Conservation (phyloP, 208 protist species). For the Trichomonas gallinae region DNA sequence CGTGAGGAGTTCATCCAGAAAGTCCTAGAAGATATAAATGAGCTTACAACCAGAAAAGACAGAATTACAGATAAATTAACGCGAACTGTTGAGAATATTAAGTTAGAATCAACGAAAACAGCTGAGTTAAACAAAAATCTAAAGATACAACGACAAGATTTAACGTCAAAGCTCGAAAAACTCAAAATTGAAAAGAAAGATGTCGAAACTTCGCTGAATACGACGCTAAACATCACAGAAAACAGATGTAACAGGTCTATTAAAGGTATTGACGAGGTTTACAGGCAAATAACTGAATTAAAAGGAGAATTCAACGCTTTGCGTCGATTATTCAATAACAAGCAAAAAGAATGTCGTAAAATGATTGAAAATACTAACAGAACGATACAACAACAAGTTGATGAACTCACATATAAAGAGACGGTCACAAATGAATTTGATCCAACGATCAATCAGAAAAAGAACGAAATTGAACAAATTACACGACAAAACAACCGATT, state of each 20-base stretch:
- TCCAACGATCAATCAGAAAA: background rate
- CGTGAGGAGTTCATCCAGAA: background rate
- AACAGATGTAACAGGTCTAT: background rate
- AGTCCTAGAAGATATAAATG: background rate
- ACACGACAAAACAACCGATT: background rate
- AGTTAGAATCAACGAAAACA: background rate
- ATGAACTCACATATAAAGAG: background rate
- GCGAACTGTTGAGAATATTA: background rate
- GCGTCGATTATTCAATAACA: background rate
- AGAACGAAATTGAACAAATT: background rate
- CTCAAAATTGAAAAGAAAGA: background rate
- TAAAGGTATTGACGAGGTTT: background rate
- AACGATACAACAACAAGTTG: background rate
- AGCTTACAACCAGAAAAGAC: background rate
- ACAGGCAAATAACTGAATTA: background rate
- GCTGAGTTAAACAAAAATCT: background rate
- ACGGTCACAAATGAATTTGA: background rate
- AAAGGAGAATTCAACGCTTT: background rate
- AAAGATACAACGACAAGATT: background rate
- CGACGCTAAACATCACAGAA: background rate
- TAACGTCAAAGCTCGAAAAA: background rate
- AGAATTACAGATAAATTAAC: background rate
- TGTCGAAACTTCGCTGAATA: background rate
- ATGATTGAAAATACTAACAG: background rate
- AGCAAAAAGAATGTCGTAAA: background rate